These are phyloP conservation scores for Cutaneotrichosporon dermatis DNA, from an alignment of 1,284 basidiomycete genomes.

Conservation along the genomic window DNA sequence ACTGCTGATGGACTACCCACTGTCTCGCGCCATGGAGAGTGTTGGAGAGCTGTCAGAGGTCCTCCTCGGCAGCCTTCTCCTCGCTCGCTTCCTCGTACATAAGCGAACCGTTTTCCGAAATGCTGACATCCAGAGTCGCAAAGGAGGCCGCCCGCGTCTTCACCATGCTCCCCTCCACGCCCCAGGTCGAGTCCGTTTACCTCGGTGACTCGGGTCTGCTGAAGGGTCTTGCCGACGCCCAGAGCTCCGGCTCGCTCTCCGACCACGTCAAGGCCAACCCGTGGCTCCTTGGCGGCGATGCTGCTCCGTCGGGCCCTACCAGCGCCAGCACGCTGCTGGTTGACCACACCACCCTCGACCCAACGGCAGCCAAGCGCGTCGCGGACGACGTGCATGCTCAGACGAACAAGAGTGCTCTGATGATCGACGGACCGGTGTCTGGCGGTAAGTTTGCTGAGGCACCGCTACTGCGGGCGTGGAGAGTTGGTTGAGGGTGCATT, in stretches of 20 bases:
- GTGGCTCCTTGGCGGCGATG: slow-evolving; percentile 9
- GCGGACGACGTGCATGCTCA: slow-evolving; percentile 30
- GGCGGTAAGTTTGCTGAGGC: too few species aligned
- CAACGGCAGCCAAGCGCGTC: slow-evolving; percentile 34
- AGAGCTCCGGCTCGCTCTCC: slow-evolving; percentile 43
- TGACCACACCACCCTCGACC: slow-evolving; percentile 47
- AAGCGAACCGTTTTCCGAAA: too few species aligned
- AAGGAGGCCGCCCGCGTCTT: slow-evolving; percentile 48
- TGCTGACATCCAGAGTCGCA: slow-evolving; percentile 40
- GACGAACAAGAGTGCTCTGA: slow-evolving; percentile 25
- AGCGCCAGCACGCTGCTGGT: slow-evolving; percentile 39
- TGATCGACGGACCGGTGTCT: slow-evolving; percentile 46
- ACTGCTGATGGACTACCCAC: too few species aligned
- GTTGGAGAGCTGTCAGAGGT: too few species aligned
- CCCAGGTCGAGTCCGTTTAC: slow-evolving; percentile 50
- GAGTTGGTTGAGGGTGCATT: too few species aligned
- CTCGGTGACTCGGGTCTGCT: slow-evolving; percentile 31
- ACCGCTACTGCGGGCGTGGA: too few species aligned
- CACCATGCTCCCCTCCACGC: slow-evolving; percentile 53
- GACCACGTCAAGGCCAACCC: slow-evolving; percentile 44
- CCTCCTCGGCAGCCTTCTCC: neutral
- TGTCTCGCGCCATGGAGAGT: too few species aligned
- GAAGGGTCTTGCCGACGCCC: slow-evolving; percentile 50
- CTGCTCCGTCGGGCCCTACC: neutral
- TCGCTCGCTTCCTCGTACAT: too few species aligned